Evolutionary conservation across 352 stramenopile genomes (phyloP), one percentile per base, ranked within the genome.

Genomic region (Globisporangium spiculum): DNA sequence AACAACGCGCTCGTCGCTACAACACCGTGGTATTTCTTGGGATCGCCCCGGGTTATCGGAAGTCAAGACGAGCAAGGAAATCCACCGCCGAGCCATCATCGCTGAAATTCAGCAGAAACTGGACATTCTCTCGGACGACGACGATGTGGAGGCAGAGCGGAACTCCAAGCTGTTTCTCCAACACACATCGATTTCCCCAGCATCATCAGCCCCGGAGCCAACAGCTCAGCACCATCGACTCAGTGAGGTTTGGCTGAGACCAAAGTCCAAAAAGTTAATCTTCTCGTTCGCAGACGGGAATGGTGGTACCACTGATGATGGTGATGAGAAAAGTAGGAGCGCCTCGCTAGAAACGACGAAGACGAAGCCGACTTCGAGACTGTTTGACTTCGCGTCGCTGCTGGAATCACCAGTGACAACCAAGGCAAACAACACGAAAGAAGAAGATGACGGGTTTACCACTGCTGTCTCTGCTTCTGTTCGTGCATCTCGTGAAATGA

Each of bases 361-460:
- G 30, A 8, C 8, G 14, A 59, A 59, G 16, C 9, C 20, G 20
- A 56, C n/a, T 22, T 32, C 50, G 9, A 73, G 60, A 14, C 60
- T 91, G 14, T 91, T 88, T 60, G 78, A 88, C 44, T 90, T 88
- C 65, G 79, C 85, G 10, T 84, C 78, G n/a, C 54, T 90, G 1
- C 67, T 92, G 4, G 57, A 70, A 16, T 24, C n/a, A 7, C 20
- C 30, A 10, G 22, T 16, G 36, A 58, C 9, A 12, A 54, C 0
- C 14, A 24, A 30, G 26, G 20, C 4, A 16, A 48, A 20, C 20
- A 48, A 16, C n/a, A 41, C 59, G 18, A 22, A 50, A 41, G 22
- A 38, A 9, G n/a, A 18, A 20, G 46, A 20, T 26, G 26, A 7
- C 34, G 12, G 32, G 10, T 48, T 16, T 18, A 55, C 24, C 27